Conservation (phyloP, 179 eudicot species). For the Beta macrorhiza region DNA sequence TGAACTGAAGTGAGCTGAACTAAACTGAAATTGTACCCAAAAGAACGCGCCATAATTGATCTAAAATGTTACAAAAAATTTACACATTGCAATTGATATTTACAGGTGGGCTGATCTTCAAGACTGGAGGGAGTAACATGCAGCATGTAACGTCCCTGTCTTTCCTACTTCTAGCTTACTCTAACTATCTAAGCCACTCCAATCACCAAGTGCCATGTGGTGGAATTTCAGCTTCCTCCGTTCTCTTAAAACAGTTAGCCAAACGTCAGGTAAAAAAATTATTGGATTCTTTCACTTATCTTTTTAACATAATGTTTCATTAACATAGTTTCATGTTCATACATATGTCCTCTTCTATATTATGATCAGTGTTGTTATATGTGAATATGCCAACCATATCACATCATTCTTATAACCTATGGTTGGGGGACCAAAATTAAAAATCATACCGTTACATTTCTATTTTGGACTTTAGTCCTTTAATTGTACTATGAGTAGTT, state of each 20-base stretch:
- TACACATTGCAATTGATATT: no score
- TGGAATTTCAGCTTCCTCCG: slow-evolving; percentile 40
- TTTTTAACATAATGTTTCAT: background rate
- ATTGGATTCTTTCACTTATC: slow-evolving; percentile 10
- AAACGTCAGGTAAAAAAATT: slow-evolving; percentile 42
- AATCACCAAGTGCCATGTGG: slow-evolving; percentile 59
- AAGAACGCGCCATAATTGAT: no score
- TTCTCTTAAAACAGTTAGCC: slow-evolving; percentile 41
- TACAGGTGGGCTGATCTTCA: slow-evolving; percentile 48
- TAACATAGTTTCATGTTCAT: background rate
- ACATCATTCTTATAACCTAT: background rate
- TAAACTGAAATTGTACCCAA: no score
- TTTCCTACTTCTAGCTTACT: slow-evolving; percentile 45
- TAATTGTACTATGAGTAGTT: slow-evolving; percentile 12
- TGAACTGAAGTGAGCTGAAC: no score
- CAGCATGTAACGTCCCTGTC: slow-evolving; percentile 55
- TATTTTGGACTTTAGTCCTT: slow-evolving; percentile 10
- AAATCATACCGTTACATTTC: slow-evolving; percentile 10
- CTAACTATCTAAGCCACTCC: slow-evolving; percentile 53
- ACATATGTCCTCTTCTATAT: no score
- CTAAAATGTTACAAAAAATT: no score
- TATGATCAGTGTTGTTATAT: no score
- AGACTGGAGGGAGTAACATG: slow-evolving; percentile 59
- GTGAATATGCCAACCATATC: background rate
- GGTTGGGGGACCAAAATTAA: slow-evolving; percentile 19